phyloP scores from a whole-genome alignment of 768 basidiomycete genomes.

The Cystobasidium ongulense region DNA sequence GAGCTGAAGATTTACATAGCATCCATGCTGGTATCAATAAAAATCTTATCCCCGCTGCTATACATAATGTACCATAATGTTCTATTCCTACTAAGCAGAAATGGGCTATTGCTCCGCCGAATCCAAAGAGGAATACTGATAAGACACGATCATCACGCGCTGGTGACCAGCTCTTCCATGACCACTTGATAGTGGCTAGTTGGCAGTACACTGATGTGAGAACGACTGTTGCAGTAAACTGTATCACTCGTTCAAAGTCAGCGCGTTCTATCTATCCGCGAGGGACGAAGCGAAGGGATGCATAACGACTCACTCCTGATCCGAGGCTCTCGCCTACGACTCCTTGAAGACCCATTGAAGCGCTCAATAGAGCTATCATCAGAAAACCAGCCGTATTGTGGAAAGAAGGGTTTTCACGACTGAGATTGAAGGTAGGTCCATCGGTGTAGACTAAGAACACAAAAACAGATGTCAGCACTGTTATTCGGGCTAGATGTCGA shows the following conservation, averaged over 20 bases:
- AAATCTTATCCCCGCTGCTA: not conserved
- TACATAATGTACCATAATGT: not conserved
- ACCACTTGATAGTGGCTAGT: not conserved
- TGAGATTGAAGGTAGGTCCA: constrained; percentile 17
- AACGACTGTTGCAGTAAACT: constrained; percentile 25
- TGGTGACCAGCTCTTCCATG: not conserved
- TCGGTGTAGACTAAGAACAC: constrained; percentile 7
- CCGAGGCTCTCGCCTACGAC: constrained; percentile 19
- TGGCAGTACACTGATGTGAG: constrained; percentile 21
- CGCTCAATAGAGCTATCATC: constrained; percentile 11
- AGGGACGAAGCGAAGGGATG: not conserved
- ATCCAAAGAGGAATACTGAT: constrained; percentile 1
- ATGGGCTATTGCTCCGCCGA: not conserved
- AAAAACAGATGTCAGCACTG: not conserved
- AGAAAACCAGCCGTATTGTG: constrained; percentile 10
- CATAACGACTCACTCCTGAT: constrained; percentile 6
- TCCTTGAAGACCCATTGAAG: constrained; percentile 23
- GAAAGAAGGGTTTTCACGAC: constrained; percentile 9
- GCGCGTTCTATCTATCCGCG: not conserved
- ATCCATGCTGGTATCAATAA: constrained; percentile 2
- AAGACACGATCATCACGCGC: not conserved
- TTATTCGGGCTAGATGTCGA: too few species aligned
- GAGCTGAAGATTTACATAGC: not conserved
- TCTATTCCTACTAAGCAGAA: not conserved
- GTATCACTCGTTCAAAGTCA: not conserved